Evolutionary conservation across 495 filamentous ascomycete species (phyloP), one percentile per base, ranked within the genome.

Genomic region (Tuber brumale): DNA sequence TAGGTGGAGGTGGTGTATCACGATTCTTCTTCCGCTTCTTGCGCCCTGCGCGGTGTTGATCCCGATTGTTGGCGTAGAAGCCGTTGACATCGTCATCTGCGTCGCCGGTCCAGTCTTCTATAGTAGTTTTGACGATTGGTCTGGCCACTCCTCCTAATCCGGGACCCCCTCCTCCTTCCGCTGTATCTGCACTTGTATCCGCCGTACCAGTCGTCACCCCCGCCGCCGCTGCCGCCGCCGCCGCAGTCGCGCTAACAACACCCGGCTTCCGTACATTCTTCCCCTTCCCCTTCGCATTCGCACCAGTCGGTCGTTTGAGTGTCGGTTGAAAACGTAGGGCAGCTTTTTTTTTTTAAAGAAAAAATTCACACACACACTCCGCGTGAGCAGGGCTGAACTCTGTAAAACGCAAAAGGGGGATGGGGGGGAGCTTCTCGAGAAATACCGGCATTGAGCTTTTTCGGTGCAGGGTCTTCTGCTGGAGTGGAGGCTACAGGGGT

Each of bases 321-420:
- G 90, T 92, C 61, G 94, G 94, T 83, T 97, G 95, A 85, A 97
- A 97, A 82, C 92, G 91, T 77, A 97, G 87, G 81, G 93, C 89
- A 85, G 88, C 90, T 91, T 83, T 81, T 79, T 37, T 37, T 48
- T 31, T 3, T 18, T 3, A 35, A 76, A 72, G 81, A 79, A 78
- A 78, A 78, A 83, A 85, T 81, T 75, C n/a, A 61, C n/a, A 61
- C 73, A 72, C 72, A 76, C 71, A 76, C 72, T 82, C 83, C 79
- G 82, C 81, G 86, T 90, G 85, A 90, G 87, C 84, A 86, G 85
- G 85, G 76, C 82, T 69, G 76, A 43, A 72, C 74, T 76, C 39
- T 70, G 81, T 72, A 77, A 81, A 82, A 79, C 76, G 77, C 57
- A 83, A 77, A 74, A 71, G 77, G 71, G 78, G 75, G 70, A 73